Evolutionary conservation across 2,329 filamentous ascomycete species (phyloP), one percentile per base, ranked within the genome.

Genomic region (Ploettnerulaceae sp.): DNA sequence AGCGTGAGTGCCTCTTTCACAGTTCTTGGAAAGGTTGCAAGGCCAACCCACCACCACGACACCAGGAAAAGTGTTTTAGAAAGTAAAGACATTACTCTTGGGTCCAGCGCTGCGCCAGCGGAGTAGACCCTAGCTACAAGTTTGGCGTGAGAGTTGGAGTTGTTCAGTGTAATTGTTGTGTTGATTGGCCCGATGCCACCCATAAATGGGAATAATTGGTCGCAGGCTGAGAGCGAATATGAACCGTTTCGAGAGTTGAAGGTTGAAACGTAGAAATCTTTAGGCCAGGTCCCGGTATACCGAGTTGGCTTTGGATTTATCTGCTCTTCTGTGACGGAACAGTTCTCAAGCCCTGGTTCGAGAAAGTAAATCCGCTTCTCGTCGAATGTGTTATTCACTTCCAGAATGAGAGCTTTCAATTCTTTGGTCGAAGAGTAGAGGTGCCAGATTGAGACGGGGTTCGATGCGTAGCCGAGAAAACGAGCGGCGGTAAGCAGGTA

Each of bases 371-470:
- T 75, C 7, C 82, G 75, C 40, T 82, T 72, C 63, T 89, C 85
- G 38, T 78, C 82, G 59, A 87, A 89, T 0, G 83, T 86, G 57
- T 89, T 89, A 64, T 86, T 87, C 35, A 89, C 82, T 62, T 90
- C 85, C 1, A 86, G 61, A 1, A 90, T 71, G 66, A 88, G 79
- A 45, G 79, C 80, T 18, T 71, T 74, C 11, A 89, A 69, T 5
- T 72, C 64, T 47, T 74, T 74, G 7, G 76, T 64, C 0, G 65
- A 55, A 9, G 79, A 75, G 61, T 90, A 89, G 2, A 90, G 72
- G 55, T 89, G 88, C 83, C 85, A 90, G 57, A 89, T 86, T 0
- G 84, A 89, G 2, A 85, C 81, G 0, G 84, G 84, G 56, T 88
- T 89, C 66, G 86, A 88, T 17, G 78, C 76, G 59, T 85, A 86